Evolutionary conservation across 2,329 filamentous ascomycete genomes (phyloP).

Genomic region (Penicillium sp.): DNA sequence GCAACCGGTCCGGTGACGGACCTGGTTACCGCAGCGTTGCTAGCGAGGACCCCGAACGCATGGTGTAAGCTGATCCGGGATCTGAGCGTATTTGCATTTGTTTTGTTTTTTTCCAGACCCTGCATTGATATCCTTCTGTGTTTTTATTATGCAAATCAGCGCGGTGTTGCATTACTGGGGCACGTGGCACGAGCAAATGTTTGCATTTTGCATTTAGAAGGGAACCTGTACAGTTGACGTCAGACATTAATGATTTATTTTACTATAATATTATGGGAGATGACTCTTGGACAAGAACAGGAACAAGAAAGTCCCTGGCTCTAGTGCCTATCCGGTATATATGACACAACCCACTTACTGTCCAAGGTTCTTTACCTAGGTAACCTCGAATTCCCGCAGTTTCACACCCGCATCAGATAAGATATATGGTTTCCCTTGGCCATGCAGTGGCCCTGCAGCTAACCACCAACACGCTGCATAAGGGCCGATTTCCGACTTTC

Average conservation of each 20-base stretch:
- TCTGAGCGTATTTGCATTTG: background rate
- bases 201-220: slow-evolving; percentile 12
- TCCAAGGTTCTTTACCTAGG: background rate
- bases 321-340: background rate
- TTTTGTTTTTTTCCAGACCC: background rate
- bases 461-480: background rate
- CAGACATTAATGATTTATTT: slow-evolving; percentile 13
- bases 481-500: background rate
- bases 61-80: slow-evolving; percentile 17
- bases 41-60: slow-evolving; percentile 31
- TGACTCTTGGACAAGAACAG: background rate
- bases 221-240: slow-evolving; percentile 15
- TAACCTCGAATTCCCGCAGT: background rate
- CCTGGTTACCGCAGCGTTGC: slow-evolving; percentile 52
- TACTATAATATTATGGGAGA: background rate
- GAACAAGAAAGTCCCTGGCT: background rate
- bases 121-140: slow-evolving; percentile 6
- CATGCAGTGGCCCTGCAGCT: background rate
- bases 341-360: background rate
- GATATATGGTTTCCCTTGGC: background rate
- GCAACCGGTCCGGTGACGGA: slow-evolving; percentile 39
- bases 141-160: slow-evolving; percentile 5
- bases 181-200: slow-evolving; percentile 6
- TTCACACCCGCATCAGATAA: slow-evolving; percentile 1
- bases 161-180: slow-evolving; percentile 3